These are phyloP conservation scores for Monosporascus sp. DNA, from an alignment of 2,329 filamentous ascomycete species.

Conservation along the genomic window DNA sequence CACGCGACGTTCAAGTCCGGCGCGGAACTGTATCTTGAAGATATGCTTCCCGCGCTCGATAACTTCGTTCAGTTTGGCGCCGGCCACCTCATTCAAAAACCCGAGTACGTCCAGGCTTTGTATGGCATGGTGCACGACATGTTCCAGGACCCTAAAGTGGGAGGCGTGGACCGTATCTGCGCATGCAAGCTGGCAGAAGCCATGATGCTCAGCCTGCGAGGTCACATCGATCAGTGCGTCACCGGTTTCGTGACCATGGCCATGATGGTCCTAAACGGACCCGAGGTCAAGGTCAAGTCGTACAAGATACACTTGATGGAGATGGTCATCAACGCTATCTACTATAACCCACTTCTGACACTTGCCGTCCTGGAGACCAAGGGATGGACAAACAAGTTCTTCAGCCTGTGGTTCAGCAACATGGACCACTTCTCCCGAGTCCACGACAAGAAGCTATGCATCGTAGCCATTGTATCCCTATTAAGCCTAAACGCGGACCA, in stretches of 20 bases:
- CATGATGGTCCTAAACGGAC: constrained; percentile 71
- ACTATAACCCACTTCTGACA: constrained; percentile 87
- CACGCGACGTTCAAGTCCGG: constrained; percentile 96
- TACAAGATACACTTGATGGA: constrained; percentile 97
- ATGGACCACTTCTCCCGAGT: constrained; percentile 91
- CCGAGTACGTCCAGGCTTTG: constrained; percentile 78
- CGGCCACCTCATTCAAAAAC: constrained; percentile 73
- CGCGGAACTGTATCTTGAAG: constrained; percentile 93
- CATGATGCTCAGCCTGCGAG: constrained; percentile 91
- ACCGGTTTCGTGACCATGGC: constrained; percentile 84
- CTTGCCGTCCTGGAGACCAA: constrained; percentile 85
- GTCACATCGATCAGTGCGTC: constrained; percentile 81
- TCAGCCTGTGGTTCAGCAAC: constrained; percentile 95
- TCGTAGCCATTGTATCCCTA: constrained; percentile 84
- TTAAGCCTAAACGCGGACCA: constrained; percentile 74
- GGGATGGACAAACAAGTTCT: constrained; percentile 97
- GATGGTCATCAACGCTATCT: constrained; percentile 96
- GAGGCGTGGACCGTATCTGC: constrained; percentile 90
- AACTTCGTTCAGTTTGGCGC: constrained; percentile 96
- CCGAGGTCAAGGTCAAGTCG: constrained; percentile 82
- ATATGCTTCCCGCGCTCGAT: constrained; percentile 96
- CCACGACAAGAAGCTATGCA: constrained; percentile 97
- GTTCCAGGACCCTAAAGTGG: constrained; percentile 87
- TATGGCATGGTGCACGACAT: constrained; percentile 94
- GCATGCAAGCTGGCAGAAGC: constrained; percentile 97